Percentiles rank a stretch among this genome's conserved stretches.
These are phyloP conservation scores for Cladosporium austrohemisphaericum DNA, from an alignment of 2,329 filamentous ascomycete genomes.

Conservation along the genomic window DNA sequence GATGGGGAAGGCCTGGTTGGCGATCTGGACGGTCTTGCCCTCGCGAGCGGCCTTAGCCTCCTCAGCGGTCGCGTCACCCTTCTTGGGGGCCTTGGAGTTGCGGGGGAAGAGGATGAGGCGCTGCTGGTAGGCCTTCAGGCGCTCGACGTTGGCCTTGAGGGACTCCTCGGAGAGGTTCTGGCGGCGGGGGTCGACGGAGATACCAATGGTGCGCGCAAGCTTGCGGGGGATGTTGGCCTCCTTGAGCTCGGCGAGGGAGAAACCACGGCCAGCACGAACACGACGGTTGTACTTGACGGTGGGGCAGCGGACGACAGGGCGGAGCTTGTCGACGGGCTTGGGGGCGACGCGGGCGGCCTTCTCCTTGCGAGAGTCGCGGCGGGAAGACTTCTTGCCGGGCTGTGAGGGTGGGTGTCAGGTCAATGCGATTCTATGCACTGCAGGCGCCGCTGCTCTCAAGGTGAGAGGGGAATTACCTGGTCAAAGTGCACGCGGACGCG, in stretches of 20 bases:
- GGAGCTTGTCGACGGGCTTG: conserved; percentile 93
- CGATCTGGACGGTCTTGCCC: conserved; percentile 43
- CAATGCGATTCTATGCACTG: conserved; percentile 32
- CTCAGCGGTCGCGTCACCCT: conserved; percentile 81
- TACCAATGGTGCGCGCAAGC: conserved; percentile 92
- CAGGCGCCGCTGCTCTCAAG: conserved; percentile 53
- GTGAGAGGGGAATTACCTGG: conserved; percentile 73
- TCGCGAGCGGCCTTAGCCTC: conserved; percentile 68
- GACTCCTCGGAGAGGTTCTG: conserved; percentile 96
- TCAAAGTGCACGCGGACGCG: conserved; percentile 99
- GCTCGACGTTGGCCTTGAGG: conserved; percentile 89
- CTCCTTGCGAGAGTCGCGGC: conserved; percentile 83
- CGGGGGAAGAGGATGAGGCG: conserved; percentile 97
- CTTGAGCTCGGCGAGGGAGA: conserved; percentile 97
- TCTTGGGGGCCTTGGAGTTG: conserved; percentile 90
- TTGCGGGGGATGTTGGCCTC: conserved; percentile 94
- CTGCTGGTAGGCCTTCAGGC: conserved; percentile 95
- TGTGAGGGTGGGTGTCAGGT: conserved; percentile 47
- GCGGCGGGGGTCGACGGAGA: conserved; percentile 92
- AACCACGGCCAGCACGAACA: conserved; percentile 92
- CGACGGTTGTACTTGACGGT: conserved; percentile 98
- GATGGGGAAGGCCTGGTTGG: conserved; percentile 64
- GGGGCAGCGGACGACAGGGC: conserved; percentile 95
- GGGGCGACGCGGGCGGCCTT: conserved; percentile 96
- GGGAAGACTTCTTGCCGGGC: conserved; percentile 93